These are phyloP conservation scores for Rhypophila decipiens DNA, from an alignment of 495 filamentous ascomycete genomes.

Conservation along the genomic window DNA sequence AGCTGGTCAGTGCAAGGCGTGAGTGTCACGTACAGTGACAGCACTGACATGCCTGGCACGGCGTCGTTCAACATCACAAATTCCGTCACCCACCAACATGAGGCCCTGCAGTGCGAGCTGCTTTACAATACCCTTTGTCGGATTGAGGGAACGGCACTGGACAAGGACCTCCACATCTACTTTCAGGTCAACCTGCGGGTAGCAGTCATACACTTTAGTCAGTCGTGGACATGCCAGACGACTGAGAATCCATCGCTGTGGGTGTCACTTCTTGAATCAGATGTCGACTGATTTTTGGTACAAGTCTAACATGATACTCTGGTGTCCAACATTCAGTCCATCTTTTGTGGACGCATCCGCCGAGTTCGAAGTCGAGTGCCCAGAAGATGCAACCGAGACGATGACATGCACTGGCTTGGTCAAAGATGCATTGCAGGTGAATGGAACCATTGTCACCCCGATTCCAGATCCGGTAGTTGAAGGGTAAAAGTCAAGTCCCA, in stretches of 20 bases:
- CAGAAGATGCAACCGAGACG: neutral
- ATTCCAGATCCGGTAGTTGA: neutral
- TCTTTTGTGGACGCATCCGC: neutral
- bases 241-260: neutral
- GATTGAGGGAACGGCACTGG: neutral
- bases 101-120: neutral
- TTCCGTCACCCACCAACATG: neutral
- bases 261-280: neutral
- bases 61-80: neutral
- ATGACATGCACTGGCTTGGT: slow-evolving; percentile 3
- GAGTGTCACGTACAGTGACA: slow-evolving; percentile 5
- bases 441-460: neutral
- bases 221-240: slow-evolving; percentile 3
- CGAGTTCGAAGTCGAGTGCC: slow-evolving; percentile 2
- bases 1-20: slow-evolving; percentile 1
- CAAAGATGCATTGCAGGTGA: neutral
- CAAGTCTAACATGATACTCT: neutral
- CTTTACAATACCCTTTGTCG: slow-evolving; percentile 4
- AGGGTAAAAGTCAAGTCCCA: neutral
- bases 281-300: neutral
- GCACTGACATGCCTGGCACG: slow-evolving; percentile 2
- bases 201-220: neutral
- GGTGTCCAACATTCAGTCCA: too few species aligned
- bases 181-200: slow-evolving; percentile 3
- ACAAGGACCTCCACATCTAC: neutral